Conservation (phyloP, 148 eudicot genomes). For the Nepenthes mirabilis region DNA sequence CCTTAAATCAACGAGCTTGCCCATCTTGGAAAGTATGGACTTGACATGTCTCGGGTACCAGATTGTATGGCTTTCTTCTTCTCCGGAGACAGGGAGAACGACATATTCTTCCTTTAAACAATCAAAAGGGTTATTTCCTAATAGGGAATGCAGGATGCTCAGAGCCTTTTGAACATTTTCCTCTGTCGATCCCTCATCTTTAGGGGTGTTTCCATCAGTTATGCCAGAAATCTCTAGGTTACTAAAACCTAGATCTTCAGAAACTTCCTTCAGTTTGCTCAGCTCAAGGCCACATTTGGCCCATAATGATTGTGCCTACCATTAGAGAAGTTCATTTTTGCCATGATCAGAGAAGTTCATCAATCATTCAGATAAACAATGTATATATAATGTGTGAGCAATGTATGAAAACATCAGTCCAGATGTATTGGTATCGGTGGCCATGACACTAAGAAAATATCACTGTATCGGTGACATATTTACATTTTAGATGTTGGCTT, state of each 20-base stretch:
- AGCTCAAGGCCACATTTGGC: conserved; percentile 50
- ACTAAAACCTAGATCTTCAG: conserved; percentile 30
- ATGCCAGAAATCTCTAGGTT: conserved; percentile 10
- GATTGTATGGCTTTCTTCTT: conserved; percentile 25
- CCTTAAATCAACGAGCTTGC: conserved; percentile 17
- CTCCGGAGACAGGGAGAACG: conserved; percentile 27
- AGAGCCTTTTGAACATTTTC: conserved; percentile 27
- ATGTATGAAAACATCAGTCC: no score
- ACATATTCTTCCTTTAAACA: conserved; percentile 45
- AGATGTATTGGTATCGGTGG: no score
- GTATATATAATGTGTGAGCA: no score
- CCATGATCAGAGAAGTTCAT: no score
- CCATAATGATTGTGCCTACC: conserved; percentile 58
- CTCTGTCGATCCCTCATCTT: conserved; percentile 16
- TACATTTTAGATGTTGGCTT: no score
- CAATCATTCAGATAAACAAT: no score
- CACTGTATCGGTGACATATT: no score
- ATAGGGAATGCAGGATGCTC: conserved; percentile 23
- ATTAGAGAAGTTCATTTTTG: background rate
- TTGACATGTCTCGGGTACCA: conserved; percentile 36
- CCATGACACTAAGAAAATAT: no score
- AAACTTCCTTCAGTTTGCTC: conserved; percentile 27
- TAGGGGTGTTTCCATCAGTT: conserved; percentile 7
- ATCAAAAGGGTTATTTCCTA: conserved; percentile 32
- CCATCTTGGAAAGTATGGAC: conserved; percentile 14